Evolutionary conservation across 805 yeast genomes (phyloP).

Genomic region (Barnettozyma pratensis): DNA sequence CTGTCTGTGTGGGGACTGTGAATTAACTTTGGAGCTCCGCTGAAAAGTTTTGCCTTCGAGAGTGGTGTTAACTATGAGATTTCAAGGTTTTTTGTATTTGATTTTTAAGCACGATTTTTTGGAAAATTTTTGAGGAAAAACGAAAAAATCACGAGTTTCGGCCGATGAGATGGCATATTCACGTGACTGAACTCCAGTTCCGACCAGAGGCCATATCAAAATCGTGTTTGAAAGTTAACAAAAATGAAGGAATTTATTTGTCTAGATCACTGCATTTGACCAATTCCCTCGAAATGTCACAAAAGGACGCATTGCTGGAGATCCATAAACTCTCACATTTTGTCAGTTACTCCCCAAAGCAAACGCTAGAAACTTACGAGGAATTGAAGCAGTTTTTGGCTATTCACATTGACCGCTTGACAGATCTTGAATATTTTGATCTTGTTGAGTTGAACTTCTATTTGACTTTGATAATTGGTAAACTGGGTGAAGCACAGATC

Average conservation of each 20-base stretch:
- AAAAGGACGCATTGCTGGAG: constrained; percentile 43
- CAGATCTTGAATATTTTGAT: constrained; percentile 41
- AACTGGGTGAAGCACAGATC: constrained; percentile 68
- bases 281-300: constrained; percentile 7
- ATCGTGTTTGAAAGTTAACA: too few species aligned
- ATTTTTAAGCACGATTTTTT: neutral
- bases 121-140: neutral
- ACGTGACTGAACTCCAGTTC: neutral
- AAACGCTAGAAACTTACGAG: constrained; percentile 29
- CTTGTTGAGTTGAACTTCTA: constrained; percentile 70
- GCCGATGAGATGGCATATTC: neutral
- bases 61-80: neutral
- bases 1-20: neutral
- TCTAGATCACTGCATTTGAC: neutral
- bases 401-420: constrained; percentile 20
- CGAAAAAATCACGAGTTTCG: neutral
- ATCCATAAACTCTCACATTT: constrained; percentile 49
- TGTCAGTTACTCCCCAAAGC: constrained; percentile 41
- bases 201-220: neutral
- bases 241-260: neutral
- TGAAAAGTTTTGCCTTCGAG: neutral
- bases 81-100: neutral
- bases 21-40: neutral
- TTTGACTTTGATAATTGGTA: constrained; percentile 52
- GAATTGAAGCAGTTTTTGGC: constrained; percentile 31